A percentile compares a stretch with the other conserved stretches of the same genome.
Conservation (phyloP, 23 red algal genomes). For the Gracilaria domingensis region DNA sequence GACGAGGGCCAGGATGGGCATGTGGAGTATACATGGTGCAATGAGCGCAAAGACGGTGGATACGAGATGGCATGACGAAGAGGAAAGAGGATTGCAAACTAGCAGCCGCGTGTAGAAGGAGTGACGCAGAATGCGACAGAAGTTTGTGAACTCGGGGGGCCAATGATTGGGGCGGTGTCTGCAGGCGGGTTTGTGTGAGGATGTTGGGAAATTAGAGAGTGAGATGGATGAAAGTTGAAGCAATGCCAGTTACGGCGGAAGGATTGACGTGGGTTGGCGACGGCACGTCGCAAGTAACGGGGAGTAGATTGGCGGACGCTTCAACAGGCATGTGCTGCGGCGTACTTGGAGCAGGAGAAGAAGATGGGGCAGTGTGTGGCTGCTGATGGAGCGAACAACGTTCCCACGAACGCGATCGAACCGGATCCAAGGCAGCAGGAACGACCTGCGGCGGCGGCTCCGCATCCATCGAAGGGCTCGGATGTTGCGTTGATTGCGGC, state of each 20-base stretch:
- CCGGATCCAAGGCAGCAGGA: background rate
- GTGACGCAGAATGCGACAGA: background rate
- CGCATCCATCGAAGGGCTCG: background rate
- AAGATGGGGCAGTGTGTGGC: background rate
- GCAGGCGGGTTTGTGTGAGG: background rate
- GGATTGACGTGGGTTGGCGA: background rate
- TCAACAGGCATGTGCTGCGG: background rate
- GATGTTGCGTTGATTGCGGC: background rate
- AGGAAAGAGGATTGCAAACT: background rate
- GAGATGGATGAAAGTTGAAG: slow-evolving; percentile 32
- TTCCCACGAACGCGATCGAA: background rate
- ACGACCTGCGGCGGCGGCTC: slow-evolving; percentile 33
- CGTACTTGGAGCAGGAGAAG: background rate
- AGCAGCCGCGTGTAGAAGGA: background rate
- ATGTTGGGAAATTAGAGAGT: slow-evolving; percentile 19
- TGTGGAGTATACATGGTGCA: background rate
- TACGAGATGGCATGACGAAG: too few relatives aligned
- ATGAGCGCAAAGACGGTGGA: background rate
- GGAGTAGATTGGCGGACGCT: background rate
- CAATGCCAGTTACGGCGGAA: background rate
- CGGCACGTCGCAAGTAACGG: background rate
- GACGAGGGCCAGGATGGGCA: background rate
- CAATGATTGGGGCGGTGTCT: too few relatives aligned
- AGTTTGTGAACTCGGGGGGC: background rate
- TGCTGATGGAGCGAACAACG: background rate